These are phyloP conservation scores for Phytomonas serpens DNA, from an alignment of 208 protist genomes.

Conservation along the genomic window DNA sequence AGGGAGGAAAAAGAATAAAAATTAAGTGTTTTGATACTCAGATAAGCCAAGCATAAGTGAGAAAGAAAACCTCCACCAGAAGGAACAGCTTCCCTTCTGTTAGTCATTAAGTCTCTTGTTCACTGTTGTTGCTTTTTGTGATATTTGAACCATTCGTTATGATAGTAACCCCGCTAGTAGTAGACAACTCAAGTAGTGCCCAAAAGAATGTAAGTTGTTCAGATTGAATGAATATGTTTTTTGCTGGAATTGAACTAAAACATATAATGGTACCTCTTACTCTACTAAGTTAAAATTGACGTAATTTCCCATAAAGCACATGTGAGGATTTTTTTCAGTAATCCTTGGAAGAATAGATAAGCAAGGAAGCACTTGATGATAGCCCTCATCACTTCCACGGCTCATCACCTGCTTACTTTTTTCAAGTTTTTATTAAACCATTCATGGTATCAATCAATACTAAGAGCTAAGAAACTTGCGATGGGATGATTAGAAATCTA, in stretches of 20 bases:
- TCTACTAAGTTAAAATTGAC: too few species aligned
- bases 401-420: background rate
- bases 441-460: background rate
- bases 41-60: background rate
- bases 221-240: too few species aligned
- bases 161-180: too few species aligned
- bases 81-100: too few species aligned
- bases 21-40: background rate
- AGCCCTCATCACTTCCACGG: background rate
- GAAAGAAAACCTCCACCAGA: too few species aligned
- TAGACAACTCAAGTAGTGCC: too few species aligned
- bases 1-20: background rate
- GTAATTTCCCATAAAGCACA: background rate
- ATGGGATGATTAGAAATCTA: background rate
- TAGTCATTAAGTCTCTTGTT: too few species aligned
- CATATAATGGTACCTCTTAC: too few species aligned
- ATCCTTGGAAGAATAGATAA: background rate
- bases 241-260: too few species aligned
- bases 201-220: too few species aligned
- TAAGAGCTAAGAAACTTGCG: background rate
- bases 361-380: background rate
- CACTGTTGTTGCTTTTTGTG: too few species aligned
- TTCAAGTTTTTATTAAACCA: background rate
- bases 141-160: too few species aligned
- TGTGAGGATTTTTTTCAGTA: background rate